Base-by-base conservation (phyloP, 2,329 filamentous ascomycete species). In the Monosporascus sp. region DNA sequence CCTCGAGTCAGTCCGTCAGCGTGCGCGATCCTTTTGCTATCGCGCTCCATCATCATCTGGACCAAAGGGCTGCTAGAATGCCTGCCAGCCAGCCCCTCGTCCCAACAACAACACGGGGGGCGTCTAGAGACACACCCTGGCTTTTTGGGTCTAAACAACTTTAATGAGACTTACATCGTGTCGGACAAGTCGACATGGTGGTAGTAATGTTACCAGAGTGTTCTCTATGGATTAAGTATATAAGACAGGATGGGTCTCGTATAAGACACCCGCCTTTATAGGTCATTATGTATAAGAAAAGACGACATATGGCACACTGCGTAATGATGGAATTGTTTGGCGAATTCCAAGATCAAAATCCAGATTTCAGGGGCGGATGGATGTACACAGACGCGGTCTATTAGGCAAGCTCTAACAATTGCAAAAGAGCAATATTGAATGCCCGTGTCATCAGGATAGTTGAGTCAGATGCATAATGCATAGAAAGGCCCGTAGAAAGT, bases 351-450 rank as follows among this genome's bases (percentile, higher is more conserved):
- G 5, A 11, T 43, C n/a, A 20, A 20, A 43, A 11, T 43, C 40
- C 5, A 11, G 40, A 8, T 22, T 11, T 20, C 16, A 22, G 11
- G 22, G n/a, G 7, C n/a, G 40, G 40, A n/a, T 43, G n/a, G 40
- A n/a, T 20, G n/a, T 19, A 22, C 6, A 43, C 19, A n/a, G 40
- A 43, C 20, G 19, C 16, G 8, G n/a, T 43, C 27, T 31, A 61
- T 60, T 65, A 65, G 55, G 49, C 37, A 49, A 56, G 52, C 46
- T 56, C 46, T 55, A 52, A 49, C 40, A 58, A 50, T 53, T 59
- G 52, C 48, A 51, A 54, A 57, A 50, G 9, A 35, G 11, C 31
- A 35, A 14, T 11, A 11, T 11, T 35, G 31, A 35, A 35, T 35
- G 31, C 31, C 8, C 31, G 31, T 9, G 31, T 35, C 31, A 35